Evolutionary conservation across 2,329 filamentous ascomycete genomes (phyloP).

Genomic region (Sclerotinia nivalis): DNA sequence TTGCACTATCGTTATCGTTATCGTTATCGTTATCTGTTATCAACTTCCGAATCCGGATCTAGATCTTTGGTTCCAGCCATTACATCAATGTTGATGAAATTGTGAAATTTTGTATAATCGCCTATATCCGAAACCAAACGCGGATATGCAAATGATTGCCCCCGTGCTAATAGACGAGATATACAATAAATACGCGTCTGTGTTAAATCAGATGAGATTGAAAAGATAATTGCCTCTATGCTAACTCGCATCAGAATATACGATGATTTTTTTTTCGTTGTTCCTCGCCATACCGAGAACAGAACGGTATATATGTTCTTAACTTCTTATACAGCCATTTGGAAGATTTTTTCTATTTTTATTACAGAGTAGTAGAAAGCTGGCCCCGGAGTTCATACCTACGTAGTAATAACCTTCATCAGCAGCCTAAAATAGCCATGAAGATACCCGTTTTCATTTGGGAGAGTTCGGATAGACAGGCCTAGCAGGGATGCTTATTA

Average conservation of each 20-base stretch:
- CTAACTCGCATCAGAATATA: background rate
- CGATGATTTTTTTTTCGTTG: background rate
- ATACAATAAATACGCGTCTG: background rate
- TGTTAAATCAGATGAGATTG: background rate
- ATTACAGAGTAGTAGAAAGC: background rate
- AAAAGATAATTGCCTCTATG: background rate
- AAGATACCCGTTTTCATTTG: no score
- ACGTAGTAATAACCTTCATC: background rate
- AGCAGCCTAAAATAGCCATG: background rate
- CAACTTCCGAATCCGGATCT: no score
- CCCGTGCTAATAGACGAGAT: background rate
- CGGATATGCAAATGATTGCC: background rate
- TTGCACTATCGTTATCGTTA: background rate
- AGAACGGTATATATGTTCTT: background rate
- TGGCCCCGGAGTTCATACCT: no score
- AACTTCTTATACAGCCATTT: background rate
- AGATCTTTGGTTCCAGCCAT: no score
- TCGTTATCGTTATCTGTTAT: background rate
- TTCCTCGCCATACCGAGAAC: background rate
- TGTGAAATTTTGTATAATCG: background rate
- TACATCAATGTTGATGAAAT: background rate
- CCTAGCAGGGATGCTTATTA: no score
- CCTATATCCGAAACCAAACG: background rate
- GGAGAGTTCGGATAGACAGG: no score
- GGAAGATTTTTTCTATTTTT: background rate